phyloP scores from a whole-genome alignment of 1,139 yeast genomes.

The Cylindricascospora bacillispora region DNA sequence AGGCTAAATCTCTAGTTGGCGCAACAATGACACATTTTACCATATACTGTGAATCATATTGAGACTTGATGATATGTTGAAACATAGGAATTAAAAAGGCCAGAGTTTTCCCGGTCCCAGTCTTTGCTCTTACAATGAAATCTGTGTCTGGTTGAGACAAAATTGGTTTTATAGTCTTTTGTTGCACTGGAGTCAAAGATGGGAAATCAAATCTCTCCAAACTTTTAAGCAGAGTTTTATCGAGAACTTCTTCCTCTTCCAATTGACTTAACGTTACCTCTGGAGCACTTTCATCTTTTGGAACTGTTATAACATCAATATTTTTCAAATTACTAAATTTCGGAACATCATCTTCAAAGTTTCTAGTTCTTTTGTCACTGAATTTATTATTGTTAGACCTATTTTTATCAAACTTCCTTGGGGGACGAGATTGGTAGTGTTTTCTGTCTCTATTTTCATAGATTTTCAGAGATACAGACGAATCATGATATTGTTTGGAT shows the following conservation, averaged over 20 bases:
- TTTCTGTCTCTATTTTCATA: constrained; percentile 1
- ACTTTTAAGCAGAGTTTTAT: constrained; percentile 23
- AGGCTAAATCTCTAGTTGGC: constrained; percentile 88
- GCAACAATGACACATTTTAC: constrained; percentile 61
- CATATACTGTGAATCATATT: constrained; percentile 13
- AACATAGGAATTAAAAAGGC: constrained; percentile 77
- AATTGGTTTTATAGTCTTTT: constrained; percentile 56
- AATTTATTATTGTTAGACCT: background rate
- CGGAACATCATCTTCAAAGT: too few relatives aligned
- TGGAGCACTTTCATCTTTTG: background rate
- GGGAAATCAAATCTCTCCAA: constrained; percentile 33
- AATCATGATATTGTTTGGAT: too few relatives aligned
- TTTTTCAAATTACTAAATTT: too few relatives aligned
- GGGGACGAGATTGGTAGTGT: too few relatives aligned
- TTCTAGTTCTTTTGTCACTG: too few relatives aligned
- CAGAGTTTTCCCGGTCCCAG: constrained; percentile 92
- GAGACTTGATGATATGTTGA: constrained; percentile 37
- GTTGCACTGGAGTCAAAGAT: constrained; percentile 68
- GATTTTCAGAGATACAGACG: too few relatives aligned
- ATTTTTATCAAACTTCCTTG: background rate
- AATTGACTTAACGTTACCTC: constrained; percentile 19
- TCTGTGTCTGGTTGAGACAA: constrained; percentile 42
- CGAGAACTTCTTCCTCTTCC: constrained; percentile 15
- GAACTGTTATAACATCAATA: too few relatives aligned
- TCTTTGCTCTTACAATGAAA: constrained; percentile 77